These are phyloP conservation scores for Cercospora brassicicola DNA, from an alignment of 2,329 filamentous ascomycete genomes.

Conservation along the genomic window DNA sequence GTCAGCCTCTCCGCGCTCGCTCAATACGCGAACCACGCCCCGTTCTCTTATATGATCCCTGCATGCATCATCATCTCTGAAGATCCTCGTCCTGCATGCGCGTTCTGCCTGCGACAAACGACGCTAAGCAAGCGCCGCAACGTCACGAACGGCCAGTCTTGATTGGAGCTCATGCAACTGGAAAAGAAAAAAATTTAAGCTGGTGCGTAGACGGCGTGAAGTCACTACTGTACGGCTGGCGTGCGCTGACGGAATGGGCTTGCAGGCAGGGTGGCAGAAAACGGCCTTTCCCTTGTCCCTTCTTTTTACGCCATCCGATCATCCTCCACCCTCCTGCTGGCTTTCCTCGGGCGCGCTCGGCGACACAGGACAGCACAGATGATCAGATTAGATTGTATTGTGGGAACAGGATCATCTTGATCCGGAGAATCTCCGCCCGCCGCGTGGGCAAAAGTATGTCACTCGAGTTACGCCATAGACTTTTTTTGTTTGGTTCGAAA, in stretches of 20 bases:
- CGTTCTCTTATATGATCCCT: background rate
- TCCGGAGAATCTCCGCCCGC: constrained; percentile 2
- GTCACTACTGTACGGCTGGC: background rate
- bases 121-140: background rate
- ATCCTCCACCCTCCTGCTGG: background rate
- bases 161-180: background rate
- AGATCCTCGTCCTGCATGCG: background rate
- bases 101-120: background rate
- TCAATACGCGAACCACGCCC: background rate
- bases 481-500: constrained; percentile 2
- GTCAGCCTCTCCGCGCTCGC: background rate
- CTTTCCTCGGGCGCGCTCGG: background rate
- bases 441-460: background rate
- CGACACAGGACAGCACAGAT: constrained; percentile 1
- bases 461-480: constrained; percentile 19
- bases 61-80: background rate
- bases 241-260: background rate
- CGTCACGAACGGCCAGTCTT: background rate
- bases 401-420: background rate
- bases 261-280: background rate
- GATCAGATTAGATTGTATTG: constrained; percentile 16
- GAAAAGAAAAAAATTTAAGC: background rate
- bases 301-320: background rate
- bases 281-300: background rate
- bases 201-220: background rate